Evolutionary conservation across 306 rosid genomes (phyloP).

Genomic region (Quercus variabilis): DNA sequence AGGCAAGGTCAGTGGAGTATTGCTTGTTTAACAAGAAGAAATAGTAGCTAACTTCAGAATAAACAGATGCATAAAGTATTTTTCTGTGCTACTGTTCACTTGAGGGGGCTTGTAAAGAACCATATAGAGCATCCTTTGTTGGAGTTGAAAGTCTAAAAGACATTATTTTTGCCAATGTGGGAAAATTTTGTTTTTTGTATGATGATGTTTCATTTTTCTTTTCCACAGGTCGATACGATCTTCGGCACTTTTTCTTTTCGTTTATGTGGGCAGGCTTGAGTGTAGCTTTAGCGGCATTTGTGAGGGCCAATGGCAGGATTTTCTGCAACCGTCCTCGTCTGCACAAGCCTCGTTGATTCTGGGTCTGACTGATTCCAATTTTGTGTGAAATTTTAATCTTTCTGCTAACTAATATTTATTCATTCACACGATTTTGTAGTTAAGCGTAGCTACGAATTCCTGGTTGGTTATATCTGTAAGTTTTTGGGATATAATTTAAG

Average conservation of each 20-base stretch:
- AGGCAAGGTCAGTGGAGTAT: slow-evolving; percentile 67
- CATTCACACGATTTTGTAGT: slow-evolving; percentile 25
- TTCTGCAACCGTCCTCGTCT: slow-evolving; percentile 95
- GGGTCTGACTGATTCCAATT: slow-evolving; percentile 23
- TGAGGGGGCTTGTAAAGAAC: background rate
- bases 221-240: slow-evolving; percentile 65
- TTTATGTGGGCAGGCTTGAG: slow-evolving; percentile 83
- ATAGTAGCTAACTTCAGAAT: background rate
- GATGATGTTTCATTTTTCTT: slow-evolving; percentile 8
- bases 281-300: slow-evolving; percentile 71
- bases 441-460: slow-evolving; percentile 22
- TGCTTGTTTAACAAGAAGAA: slow-evolving; percentile 9
- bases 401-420: slow-evolving; percentile 28
- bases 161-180: background rate
- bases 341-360: slow-evolving; percentile 59
- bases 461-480: slow-evolving; percentile 20
- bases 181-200: background rate
- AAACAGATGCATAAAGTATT: background rate
- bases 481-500: slow-evolving; percentile 15
- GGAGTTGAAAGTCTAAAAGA: background rate
- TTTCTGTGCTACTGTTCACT: background rate
- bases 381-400: slow-evolving; percentile 13
- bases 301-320: slow-evolving; percentile 82
- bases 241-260: slow-evolving; percentile 78
- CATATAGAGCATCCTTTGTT: background rate